Evolutionary conservation across 2,329 filamentous ascomycete species (phyloP), one percentile per base, ranked within the genome.

Genomic region (Exophiala mesophila): DNA sequence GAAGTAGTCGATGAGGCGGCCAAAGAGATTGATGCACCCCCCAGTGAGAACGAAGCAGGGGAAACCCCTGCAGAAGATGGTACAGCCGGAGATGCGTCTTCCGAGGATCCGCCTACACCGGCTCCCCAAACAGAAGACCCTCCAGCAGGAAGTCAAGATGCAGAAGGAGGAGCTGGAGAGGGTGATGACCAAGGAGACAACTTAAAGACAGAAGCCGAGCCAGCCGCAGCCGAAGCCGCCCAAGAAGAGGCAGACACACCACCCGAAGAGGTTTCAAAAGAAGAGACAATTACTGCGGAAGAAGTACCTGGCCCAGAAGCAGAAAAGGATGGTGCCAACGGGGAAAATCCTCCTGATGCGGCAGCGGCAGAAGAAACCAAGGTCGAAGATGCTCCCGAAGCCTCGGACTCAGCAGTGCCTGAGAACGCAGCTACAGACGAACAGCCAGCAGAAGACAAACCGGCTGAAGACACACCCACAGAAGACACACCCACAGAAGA

Each of bases 101-200:
- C 23, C 23, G 23, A 12, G 7, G 23, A 26, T n/a, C n/a, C n/a
- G n/a, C n/a, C n/a, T n/a, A n/a, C n/a, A n/a, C n/a, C n/a, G n/a
- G n/a, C n/a, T n/a, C n/a, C n/a, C n/a, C n/a, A n/a, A n/a, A n/a
- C 24, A 28, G 24, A 28, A n/a, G 24, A 28, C n/a, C n/a, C 8
- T 34, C 30, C 20, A 5, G n/a, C 26, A 16, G 37, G 20, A 45
- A 21, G 13, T 4, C 16, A 29, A 7, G 19, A 2, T 8, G 9
- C 17, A 8, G 12, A 23, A 30, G 33, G 44, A 26, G 40, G 44
- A 31, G 15, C 18, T 17, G 16, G 23, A 32, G 21, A 20, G 19
- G 16, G 34, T 31, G 45, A 47, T 33, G 41, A 43, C n/a, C 13
- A n/a, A n/a, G n/a, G n/a, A n/a, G n/a, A n/a, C n/a, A n/a, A n/a